Conservation (phyloP, 306 rosid species). For the Citrullus colocynthis region DNA sequence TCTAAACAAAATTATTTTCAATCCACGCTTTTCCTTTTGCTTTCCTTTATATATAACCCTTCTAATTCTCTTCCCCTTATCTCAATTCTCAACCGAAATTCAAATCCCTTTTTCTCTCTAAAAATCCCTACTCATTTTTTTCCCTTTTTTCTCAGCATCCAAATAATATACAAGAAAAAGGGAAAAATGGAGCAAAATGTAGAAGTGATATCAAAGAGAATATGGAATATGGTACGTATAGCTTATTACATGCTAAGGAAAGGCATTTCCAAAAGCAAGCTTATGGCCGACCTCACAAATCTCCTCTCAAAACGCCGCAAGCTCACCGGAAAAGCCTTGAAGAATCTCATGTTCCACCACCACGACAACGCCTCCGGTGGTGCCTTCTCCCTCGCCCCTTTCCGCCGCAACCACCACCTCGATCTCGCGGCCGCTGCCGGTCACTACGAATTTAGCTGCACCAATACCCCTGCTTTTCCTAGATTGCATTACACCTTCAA, state of each 20-base stretch:
- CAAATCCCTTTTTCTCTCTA: conserved; percentile 8
- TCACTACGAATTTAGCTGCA: conserved; percentile 16
- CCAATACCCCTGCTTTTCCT: conserved; percentile 10
- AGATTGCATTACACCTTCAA: neutral
- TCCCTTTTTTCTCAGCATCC: neutral
- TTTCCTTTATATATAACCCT: neutral
- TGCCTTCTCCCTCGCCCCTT: neutral
- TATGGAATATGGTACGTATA: conserved; percentile 55
- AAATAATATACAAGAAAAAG: neutral
- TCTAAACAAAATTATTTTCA: too few relatives aligned
- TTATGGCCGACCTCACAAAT: conserved; percentile 4
- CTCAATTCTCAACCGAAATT: neutral
- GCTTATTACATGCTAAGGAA: conserved; percentile 46
- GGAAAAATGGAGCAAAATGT: conserved; percentile 31
- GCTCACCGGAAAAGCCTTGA: neutral
- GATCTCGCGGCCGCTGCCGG: neutral
- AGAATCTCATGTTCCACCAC: conserved; percentile 15
- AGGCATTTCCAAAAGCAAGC: conserved; percentile 31
- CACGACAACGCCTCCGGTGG: neutral
- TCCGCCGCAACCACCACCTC: neutral
- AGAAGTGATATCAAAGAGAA: conserved; percentile 35
- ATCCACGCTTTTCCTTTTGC: too few relatives aligned
- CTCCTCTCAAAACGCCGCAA: conserved; percentile 10
- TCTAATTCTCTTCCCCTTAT: neutral
- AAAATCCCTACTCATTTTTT: neutral